Evolutionary conservation across 1,284 basidiomycete genomes (phyloP), one percentile per base, ranked within the genome.

Genomic region (Coniferiporia weirii): DNA sequence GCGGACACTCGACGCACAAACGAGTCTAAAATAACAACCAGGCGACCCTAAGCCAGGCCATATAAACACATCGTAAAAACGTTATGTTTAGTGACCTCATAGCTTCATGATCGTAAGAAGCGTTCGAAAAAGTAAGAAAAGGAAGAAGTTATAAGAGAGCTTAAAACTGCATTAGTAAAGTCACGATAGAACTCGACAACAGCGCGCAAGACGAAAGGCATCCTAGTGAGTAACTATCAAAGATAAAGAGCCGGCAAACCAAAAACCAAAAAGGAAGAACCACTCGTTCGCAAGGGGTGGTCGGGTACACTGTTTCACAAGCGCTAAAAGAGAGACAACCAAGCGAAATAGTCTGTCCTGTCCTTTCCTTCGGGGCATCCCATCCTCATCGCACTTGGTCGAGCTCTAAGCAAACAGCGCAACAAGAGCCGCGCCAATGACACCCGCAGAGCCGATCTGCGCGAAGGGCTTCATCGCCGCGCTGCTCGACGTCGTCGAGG

Each of bases 391-490:
- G 27, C 5, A 27, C 27, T 27, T 27, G 27, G 15, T n/a, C 34
- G 8, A 45, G 44, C 8, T 57, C 27, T 54, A 61, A 46, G 50
- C 59, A 38, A 56, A 44, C 43, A 85, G 65, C 36, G 78, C 81
- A 55, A 75, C 69, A 54, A 81, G 61, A 45, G 73, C 76, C 38
- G 75, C 80, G 57, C 80, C 80, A 54, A 79, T 59, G 43, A 78
- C 57, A 61, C 77, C 82, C 56, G 74, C 78, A 50, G 68, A 69
- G 50, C 77, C 78, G 47, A 76, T 60, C 20, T 72, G 66, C 15
- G 70, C 73, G 49, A 66, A 63, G 4, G 74, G 50, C 3, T 40
- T 50, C 19, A 63, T 35, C n/a, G 61, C 63, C 38, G 51, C 12
- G 32, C 36, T 44, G 51, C 49, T 48, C 27, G 56, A 46, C 27